Conservation (phyloP, 2,329 filamentous ascomycete genomes). For the Colletotrichum ledebouriae region DNA sequence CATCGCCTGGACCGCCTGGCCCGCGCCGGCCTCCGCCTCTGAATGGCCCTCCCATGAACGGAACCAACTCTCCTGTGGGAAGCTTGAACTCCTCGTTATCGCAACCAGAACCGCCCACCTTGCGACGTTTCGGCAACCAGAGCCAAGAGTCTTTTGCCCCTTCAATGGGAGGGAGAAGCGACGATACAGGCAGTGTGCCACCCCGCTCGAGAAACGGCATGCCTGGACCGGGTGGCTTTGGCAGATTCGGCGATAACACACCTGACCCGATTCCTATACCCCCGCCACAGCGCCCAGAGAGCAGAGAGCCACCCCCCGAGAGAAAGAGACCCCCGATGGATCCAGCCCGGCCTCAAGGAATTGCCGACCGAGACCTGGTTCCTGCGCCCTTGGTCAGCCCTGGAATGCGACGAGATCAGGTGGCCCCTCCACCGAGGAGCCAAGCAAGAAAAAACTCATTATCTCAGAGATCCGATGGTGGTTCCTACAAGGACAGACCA, state of each 20-base stretch:
- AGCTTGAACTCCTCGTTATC: conserved; percentile 65
- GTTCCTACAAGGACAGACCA: conserved; percentile 53
- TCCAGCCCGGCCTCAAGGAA: conserved; percentile 63
- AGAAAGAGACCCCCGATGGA: conserved; percentile 77
- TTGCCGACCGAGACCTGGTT: conserved; percentile 65
- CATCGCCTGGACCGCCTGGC: conserved; percentile 47
- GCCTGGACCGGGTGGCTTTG: conserved; percentile 54
- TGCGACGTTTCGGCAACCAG: conserved; percentile 66
- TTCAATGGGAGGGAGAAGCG: conserved; percentile 62
- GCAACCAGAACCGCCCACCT: conserved; percentile 56
- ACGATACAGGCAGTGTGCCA: conserved; percentile 64
- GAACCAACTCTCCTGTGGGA: conserved; percentile 59
- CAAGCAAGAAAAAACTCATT: conserved; percentile 61
- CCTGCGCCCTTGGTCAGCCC: conserved; percentile 71
- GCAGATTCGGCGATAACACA: conserved; percentile 51
- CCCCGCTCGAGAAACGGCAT: conserved; percentile 68
- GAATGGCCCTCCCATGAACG: conserved; percentile 34
- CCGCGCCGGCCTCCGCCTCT: conserved; percentile 37
- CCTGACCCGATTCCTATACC: conserved; percentile 46
- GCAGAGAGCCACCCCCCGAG: conserved; percentile 67
- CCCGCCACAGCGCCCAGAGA: conserved; percentile 46
- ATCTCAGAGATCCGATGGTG: conserved; percentile 50
- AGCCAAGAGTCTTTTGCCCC: conserved; percentile 70
- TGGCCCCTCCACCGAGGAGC: conserved; percentile 65
- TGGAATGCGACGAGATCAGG: conserved; percentile 58